These are phyloP conservation scores for Nematocida ironsii DNA, from an alignment of 371 early-diverging fungal genomes.

Conservation along the genomic window DNA sequence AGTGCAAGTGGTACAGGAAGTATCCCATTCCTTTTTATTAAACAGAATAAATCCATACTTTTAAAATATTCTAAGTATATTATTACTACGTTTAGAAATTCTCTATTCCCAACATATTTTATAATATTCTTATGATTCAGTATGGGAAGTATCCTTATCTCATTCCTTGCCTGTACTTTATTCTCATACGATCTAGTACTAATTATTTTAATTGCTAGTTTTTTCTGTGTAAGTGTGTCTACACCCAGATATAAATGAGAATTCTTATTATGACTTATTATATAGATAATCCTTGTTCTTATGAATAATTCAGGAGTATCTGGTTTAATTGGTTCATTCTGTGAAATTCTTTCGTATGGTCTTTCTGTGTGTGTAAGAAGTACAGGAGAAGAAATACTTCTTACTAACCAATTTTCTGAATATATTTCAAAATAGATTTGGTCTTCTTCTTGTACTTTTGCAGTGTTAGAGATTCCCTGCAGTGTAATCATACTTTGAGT, in stretches of 20 bases:
- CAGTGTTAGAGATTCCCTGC: conserved; percentile 1
- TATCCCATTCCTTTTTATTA: background rate
- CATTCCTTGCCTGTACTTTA: conserved; percentile 11
- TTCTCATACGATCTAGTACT: background rate
- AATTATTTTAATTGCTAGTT: conserved; percentile 21
- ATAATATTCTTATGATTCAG: conserved; percentile 26
- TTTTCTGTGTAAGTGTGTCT: conserved; percentile 1
- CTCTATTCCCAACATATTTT: conserved; percentile 7
- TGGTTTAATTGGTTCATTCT: no score
- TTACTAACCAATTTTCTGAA: conserved; percentile 3
- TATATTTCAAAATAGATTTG: conserved; percentile 33
- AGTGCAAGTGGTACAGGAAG: background rate
- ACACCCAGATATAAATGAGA: conserved; percentile 33
- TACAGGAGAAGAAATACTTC: conserved; percentile 29
- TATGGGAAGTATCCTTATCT: conserved; percentile 4
- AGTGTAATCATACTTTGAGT: background rate
- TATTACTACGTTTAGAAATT: background rate
- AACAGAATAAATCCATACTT: conserved; percentile 27
- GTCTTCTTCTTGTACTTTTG: conserved; percentile 10
- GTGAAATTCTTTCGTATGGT: no score
- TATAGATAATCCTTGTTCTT: conserved; percentile 10
- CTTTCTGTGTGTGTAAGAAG: background rate
- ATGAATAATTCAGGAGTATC: conserved; percentile 12
- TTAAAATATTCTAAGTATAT: conserved; percentile 52
- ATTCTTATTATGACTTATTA: background rate